Evolutionary conservation across 768 basidiomycete species (phyloP).

Genomic region (Dacryopinax spathularia): DNA sequence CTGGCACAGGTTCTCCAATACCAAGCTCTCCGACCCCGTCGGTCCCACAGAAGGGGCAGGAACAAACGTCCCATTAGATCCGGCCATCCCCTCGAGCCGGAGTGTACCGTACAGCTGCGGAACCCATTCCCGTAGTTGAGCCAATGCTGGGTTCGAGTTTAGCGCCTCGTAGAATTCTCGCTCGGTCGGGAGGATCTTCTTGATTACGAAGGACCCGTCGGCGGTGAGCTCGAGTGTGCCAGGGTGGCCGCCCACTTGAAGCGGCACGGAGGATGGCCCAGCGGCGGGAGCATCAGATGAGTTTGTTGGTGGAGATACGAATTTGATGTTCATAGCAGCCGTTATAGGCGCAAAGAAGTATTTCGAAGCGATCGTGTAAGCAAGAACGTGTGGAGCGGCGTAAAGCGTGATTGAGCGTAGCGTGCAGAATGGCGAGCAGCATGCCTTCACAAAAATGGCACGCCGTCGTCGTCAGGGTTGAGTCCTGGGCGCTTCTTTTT

Average conservation of each 20-base stretch:
- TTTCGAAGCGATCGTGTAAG: too few relatives aligned
- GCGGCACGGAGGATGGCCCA: constrained; percentile 19
- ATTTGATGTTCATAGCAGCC: not conserved
- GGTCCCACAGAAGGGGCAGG: not conserved
- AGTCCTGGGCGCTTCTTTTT: too few relatives aligned
- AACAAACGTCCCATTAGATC: constrained; percentile 14
- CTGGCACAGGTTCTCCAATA: constrained; percentile 70
- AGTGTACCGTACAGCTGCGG: constrained; percentile 72
- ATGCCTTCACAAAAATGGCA: too few relatives aligned
- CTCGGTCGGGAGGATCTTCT: constrained; percentile 52
- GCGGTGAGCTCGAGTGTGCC: constrained; percentile 51
- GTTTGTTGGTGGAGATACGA: not conserved
- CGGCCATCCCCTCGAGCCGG: constrained; percentile 48
- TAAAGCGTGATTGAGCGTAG: too few relatives aligned
- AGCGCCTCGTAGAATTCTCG: constrained; percentile 55
- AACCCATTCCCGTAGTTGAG: constrained; percentile 40
- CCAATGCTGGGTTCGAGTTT: constrained; percentile 29
- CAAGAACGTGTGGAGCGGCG: too few relatives aligned
- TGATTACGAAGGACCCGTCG: constrained; percentile 68
- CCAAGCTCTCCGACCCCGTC: constrained; percentile 42
- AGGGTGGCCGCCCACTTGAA: constrained; percentile 72
- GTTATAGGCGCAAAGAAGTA: too few relatives aligned
- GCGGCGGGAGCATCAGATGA: not conserved
- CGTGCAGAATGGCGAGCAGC: too few relatives aligned
- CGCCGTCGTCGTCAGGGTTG: too few relatives aligned